Conservation (phyloP, 495 filamentous ascomycete genomes). For the Penicillium cinerascens region DNA sequence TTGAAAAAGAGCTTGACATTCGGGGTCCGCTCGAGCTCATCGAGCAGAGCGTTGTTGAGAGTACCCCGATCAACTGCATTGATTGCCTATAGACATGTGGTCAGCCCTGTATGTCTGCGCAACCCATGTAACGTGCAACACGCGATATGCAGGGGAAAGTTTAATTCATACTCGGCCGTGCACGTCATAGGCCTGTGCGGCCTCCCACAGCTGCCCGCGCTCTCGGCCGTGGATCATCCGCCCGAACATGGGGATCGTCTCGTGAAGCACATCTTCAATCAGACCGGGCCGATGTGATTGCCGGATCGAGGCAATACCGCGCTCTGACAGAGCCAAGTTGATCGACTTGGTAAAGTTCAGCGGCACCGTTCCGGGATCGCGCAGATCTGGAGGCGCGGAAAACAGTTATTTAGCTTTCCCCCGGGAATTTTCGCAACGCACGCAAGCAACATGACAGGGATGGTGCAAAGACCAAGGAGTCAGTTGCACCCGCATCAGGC, state of each 20-base stretch:
- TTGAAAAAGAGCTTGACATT: conserved; percentile 91
- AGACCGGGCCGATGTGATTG: conserved; percentile 60
- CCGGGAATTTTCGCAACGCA: conserved; percentile 16
- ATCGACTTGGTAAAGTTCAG: conserved; percentile 98
- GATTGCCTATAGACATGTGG: conserved; percentile 42
- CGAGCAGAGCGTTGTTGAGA: conserved; percentile 82
- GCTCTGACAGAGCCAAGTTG: conserved; percentile 90
- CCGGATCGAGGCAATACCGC: conserved; percentile 84
- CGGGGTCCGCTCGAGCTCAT: conserved; percentile 73
- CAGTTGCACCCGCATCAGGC: background rate
- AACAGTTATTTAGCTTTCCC: conserved; percentile 17
- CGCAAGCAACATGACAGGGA: conserved; percentile 3
- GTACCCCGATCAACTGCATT: conserved; percentile 69
- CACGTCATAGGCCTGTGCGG: conserved; percentile 83
- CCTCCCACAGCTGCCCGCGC: conserved; percentile 66
- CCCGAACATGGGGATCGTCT: conserved; percentile 88
- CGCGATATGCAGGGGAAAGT: conserved; percentile 2
- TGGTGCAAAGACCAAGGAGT: background rate
- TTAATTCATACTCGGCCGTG: conserved; percentile 66
- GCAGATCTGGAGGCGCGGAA: conserved; percentile 61
- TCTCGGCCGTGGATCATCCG: conserved; percentile 91
- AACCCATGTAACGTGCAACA: background rate
- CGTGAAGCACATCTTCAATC: conserved; percentile 65
- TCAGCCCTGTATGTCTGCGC: background rate
- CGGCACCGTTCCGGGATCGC: conserved; percentile 76